Evolutionary conservation across 768 basidiomycete genomes (phyloP), one percentile per base, ranked within the genome.

Genomic region (Rhizopogon vinicolor): DNA sequence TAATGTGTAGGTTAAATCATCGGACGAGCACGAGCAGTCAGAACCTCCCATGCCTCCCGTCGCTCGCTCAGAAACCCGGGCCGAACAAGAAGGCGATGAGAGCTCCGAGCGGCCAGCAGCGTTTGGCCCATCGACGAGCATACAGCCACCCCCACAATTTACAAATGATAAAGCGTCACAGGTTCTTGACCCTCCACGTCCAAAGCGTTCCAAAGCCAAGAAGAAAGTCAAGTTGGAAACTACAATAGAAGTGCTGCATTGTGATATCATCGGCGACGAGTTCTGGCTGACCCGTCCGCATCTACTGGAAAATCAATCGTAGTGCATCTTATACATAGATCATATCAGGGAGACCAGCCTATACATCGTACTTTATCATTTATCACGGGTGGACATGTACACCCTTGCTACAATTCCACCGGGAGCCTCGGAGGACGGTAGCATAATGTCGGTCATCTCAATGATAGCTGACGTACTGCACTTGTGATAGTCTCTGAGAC

Each of bases 231-330:
- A 74, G 53, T 55, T 68, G 10, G 68, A 64, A 56, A 82, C 74
- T 22, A 75, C 63, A 63, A 73, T 92, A 45, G 76, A 75, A 5
- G 73, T 93, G 1, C 60, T 86, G 25, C 91, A 96, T 60, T 90
- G 86, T 66, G 93, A 96, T 71, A 80, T 96, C 56, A 93, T 96
- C 56, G 78, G 79, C 52, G 83, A 90, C 52, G 80, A 77, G 0
- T 95, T 96, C 70, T 97, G 94, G 94, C 66, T 76, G 7, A 72
- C 75, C 29, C 71, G 86, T 52, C 80, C 83, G 9, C 69, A 77
- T 48, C 63, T 91, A 25, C 73, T 90, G 52, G 69, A 63, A 13
- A 71, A 69, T 25, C 77, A 59, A 72, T 33, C 35, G 12, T 37
- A 37, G 12, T 12, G 35, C 12, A 37, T 13, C 35, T 31, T 31